These are phyloP conservation scores for Neonectria neomacrospora DNA, from an alignment of 2,329 filamentous ascomycete genomes.

Conservation along the genomic window DNA sequence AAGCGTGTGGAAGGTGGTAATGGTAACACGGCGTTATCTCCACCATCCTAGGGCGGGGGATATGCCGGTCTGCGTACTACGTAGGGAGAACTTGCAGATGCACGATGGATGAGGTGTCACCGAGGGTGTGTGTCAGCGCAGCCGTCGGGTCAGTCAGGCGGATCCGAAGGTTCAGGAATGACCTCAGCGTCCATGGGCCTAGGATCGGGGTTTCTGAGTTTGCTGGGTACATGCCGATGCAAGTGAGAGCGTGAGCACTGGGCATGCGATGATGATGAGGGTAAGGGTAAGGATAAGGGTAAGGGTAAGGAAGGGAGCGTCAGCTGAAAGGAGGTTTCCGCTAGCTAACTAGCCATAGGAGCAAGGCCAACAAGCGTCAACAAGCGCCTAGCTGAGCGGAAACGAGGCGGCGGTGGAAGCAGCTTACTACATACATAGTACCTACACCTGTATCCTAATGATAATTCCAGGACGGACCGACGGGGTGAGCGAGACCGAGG, in stretches of 20 bases:
- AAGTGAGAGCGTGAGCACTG: constrained; percentile 7
- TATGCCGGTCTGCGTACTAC: constrained; percentile 9
- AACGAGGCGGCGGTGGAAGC: constrained; percentile 12
- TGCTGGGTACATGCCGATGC: constrained; percentile 2
- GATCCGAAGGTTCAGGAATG: constrained; percentile 15
- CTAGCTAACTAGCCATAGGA: constrained; percentile 6
- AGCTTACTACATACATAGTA: background rate
- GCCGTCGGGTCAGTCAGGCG: constrained; percentile 10
- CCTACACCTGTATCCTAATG: too few species aligned
- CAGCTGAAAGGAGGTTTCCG: constrained; percentile 13
- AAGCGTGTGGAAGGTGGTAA: constrained; percentile 7
- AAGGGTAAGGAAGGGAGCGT: background rate
- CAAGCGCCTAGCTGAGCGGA: background rate
- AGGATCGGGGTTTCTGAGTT: background rate
- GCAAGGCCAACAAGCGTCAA: constrained; percentile 2
- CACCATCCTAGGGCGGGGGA: constrained; percentile 7
- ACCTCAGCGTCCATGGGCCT: constrained; percentile 15
- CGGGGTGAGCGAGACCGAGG: background rate
- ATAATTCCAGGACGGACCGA: constrained; percentile 2
- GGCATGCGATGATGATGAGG: constrained; percentile 6
- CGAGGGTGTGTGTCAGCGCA: constrained; percentile 1
- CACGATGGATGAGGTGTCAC: constrained; percentile 3
- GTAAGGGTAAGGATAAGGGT: too few species aligned
- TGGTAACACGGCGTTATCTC: constrained; percentile 19
- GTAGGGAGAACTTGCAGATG: constrained; percentile 5